Base-by-base conservation (phyloP, 441 rosid genomes). In the Erodium chrysanthum region DNA sequence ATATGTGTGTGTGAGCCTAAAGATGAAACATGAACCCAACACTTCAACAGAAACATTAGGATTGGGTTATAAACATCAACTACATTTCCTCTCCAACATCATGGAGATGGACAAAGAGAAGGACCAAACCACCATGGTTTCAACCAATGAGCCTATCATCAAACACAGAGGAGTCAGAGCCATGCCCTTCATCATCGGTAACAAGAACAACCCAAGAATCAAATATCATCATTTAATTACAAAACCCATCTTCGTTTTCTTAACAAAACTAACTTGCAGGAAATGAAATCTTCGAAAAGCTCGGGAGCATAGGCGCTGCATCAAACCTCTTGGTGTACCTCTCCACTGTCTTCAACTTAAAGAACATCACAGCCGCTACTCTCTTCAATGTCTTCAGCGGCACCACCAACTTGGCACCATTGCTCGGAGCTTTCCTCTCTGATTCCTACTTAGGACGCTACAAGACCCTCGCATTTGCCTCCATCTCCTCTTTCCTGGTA, bases 131-230 rank as follows among this genome's bases (percentile, higher is more conserved):
- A 31, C 52, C 4, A 0, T 2, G 18, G 65, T n/a, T n/a, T n/a
- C n/a, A n/a, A n/a, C n/a, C n/a, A n/a, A 66, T 37, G 0, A 40
- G 1, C 7, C 18, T 48, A 20, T 14, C 11, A 17, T 73, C 48
- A 74, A 76, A 48, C 77, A 79, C 69, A 72, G 74, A 68, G 85
- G 85, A 61, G 63, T 77, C 11, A 73, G 72, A 66, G 83, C 83
- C 66, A 82, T 82, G 83, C 85, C 83, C 44, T 82, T 73, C 50
- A 76, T 82, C 65, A 70, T 82, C 60, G 85, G 85, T 79, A 66
- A 48, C 7, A 48, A 12, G 17, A 3, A 48, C 18, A n/a, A 48
- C 18, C n/a, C 7, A 5, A 4, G n/a, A n/a, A n/a, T n/a, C n/a
- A n/a, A n/a, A n/a, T n/a, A n/a, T n/a, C n/a, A n/a, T n/a, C n/a